phyloP scores from a whole-genome alignment of 306 rosid species.

The Geum urbanum region DNA sequence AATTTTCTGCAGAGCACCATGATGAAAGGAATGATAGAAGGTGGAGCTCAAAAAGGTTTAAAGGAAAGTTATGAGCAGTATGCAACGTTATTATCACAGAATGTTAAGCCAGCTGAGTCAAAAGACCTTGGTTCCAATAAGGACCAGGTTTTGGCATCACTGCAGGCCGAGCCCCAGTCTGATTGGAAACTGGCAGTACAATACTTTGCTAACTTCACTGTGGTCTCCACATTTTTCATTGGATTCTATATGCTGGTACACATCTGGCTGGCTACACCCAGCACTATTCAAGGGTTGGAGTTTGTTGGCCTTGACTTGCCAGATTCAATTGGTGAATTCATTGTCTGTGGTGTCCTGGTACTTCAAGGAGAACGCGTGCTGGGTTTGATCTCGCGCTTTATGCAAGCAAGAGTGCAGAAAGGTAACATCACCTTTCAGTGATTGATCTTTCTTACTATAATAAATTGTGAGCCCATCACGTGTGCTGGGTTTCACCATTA shows the following conservation, averaged over 20 bases:
- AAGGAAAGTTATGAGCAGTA: conserved; percentile 80
- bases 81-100: conserved; percentile 60
- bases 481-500: background rate
- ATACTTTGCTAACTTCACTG: conserved; percentile 79
- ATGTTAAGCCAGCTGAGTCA: conserved; percentile 64
- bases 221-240: conserved; percentile 56
- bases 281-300: conserved; percentile 83
- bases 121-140: conserved; percentile 72
- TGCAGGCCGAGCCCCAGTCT: conserved; percentile 62
- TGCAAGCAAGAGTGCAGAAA: conserved; percentile 79
- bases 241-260: conserved; percentile 77
- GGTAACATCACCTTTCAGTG: conserved; percentile 42
- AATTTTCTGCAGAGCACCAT: conserved; percentile 90
- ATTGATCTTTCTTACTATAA: conserved; percentile 11
- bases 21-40: conserved; percentile 98
- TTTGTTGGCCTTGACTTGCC: conserved; percentile 96
- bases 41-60: conserved; percentile 85
- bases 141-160: conserved; percentile 81
- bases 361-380: conserved; percentile 83
- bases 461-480: background rate
- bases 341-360: conserved; percentile 75
- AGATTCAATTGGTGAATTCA: conserved; percentile 85
- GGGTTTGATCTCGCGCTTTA: conserved; percentile 79
- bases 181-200: conserved; percentile 68
- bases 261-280: conserved; percentile 69